Base-by-base conservation (phyloP, 2,329 filamentous ascomycete genomes). In the Talaromyces sp. region DNA sequence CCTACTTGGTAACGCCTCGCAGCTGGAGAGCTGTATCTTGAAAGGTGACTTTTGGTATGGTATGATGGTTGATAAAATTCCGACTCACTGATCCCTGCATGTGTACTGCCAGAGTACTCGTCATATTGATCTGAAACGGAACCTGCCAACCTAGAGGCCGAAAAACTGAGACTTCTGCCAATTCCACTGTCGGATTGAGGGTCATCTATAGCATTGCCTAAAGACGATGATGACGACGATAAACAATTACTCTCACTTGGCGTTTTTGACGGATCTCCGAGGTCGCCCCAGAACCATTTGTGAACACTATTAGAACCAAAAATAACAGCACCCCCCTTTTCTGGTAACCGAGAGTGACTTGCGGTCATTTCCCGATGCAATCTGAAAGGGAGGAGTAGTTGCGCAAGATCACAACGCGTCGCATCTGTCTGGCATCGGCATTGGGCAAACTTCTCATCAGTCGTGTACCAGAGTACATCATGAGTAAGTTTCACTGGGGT, bases 1-100 rank as follows among this genome's bases (percentile, higher is more conserved):
- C 68, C 72, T 12, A 74, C 66, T 55, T 63, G 65, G 51, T 73
- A 74, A 30, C 66, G n/a, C 9, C 42, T 47, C 1, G 40, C 52
- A 50, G 18, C 18, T 8, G 58, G 52, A 10, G 34, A 23, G 23
- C 27, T 51, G 44, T 28, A 23, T 51, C 18, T 28, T 10, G 27
- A 27, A 18, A 5, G 16, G 6, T 50, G 30, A 51, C 30, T 23
- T 8, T 44, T 60, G 2, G 44, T 56, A 30, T 27, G 31, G 16
- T 6, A 28, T 50, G 40, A 60, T 18, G 12, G n/a, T 47, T 51
- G 40, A 50, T 55, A 44, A 8, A 56, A 36, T n/a, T 60, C 58
- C 16, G 51, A 27, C 5, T 60, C 57, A 33, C 33, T 55, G 23
- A 40, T 56, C 12, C 30, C 40, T 9, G 30, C 28, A 40, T 40